phyloP scores from a whole-genome alignment of 345 rosid species.

The Euphorbia lathyris region DNA sequence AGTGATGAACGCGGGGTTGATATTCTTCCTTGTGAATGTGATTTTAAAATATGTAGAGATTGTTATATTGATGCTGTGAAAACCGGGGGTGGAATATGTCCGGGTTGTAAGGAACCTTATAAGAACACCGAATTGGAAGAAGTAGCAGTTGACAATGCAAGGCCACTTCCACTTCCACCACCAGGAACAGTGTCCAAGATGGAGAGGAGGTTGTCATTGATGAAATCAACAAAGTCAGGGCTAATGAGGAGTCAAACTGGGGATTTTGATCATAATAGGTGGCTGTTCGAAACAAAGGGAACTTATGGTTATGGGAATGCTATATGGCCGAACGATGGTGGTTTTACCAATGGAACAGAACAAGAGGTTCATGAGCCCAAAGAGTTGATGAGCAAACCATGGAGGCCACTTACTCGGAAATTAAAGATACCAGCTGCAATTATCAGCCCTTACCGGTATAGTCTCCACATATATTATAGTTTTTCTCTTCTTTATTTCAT shows the following conservation, averaged over 20 bases:
- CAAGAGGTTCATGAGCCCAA: constrained; percentile 58
- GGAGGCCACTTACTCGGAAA: constrained; percentile 96
- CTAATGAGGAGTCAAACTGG: constrained; percentile 95
- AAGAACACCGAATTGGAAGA: constrained; percentile 80
- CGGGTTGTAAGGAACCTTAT: constrained; percentile 86
- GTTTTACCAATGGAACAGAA: constrained; percentile 45
- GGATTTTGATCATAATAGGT: constrained; percentile 89
- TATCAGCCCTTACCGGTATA: constrained; percentile 89
- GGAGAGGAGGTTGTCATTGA: constrained; percentile 91
- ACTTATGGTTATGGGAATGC: constrained; percentile 98
- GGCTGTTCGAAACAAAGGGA: constrained; percentile 90
- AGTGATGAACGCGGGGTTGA: constrained; percentile 83
- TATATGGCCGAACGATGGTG: constrained; percentile 92
- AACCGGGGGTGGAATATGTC: constrained; percentile 76
- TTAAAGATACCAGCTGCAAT: constrained; percentile 90
- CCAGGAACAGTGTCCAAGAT: constrained; percentile 61
- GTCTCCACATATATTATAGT: neutral
- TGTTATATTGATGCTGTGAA: constrained; percentile 92
- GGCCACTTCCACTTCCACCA: constrained; percentile 66
- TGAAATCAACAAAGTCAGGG: constrained; percentile 83
- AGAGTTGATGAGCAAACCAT: constrained; percentile 82
- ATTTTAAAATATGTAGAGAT: constrained; percentile 89
- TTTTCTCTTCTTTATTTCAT: constrained; percentile 1
- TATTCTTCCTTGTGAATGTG: constrained; percentile 95
- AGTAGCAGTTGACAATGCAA: constrained; percentile 43